These are phyloP conservation scores for Alternaria viburni DNA, from an alignment of 2,329 filamentous ascomycete species.

Conservation along the genomic window DNA sequence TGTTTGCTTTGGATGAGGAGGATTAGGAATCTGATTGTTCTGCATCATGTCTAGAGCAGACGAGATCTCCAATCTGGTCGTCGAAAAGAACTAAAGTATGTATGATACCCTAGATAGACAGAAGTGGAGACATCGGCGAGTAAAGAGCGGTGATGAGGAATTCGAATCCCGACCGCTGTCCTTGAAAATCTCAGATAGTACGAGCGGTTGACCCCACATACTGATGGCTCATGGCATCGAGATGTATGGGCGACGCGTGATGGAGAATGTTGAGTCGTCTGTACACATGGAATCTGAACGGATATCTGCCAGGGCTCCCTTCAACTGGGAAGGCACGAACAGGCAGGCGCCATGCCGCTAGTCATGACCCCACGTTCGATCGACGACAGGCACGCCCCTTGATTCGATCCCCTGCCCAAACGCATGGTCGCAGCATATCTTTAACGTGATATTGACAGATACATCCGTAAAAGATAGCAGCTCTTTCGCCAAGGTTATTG, in stretches of 20 bases:
- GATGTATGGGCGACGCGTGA: background rate
- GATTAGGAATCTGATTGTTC: background rate
- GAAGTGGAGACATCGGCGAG: background rate
- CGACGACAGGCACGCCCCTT: conserved; percentile 11
- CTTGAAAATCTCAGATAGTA: background rate
- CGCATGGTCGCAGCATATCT: background rate
- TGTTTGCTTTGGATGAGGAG: conserved; percentile 45
- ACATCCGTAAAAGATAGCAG: background rate
- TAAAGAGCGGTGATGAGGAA: background rate
- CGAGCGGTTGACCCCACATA: too few relatives aligned
- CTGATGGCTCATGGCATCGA: too few relatives aligned
- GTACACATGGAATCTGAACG: background rate
- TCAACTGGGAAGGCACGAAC: background rate
- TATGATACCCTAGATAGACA: conserved; percentile 10
- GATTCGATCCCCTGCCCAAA: conserved; percentile 4
- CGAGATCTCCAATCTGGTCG: too few relatives aligned
- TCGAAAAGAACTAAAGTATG: background rate
- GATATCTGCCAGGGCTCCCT: background rate
- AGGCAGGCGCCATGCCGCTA: conserved; percentile 9
- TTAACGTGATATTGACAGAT: background rate
- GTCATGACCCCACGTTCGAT: conserved; percentile 15
- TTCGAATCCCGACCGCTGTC: background rate
- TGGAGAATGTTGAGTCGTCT: background rate
- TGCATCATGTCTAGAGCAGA: too few relatives aligned
- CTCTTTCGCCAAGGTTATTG: background rate